Conservation (phyloP, 306 rosid genomes). For the Heteromeles arbutifolia region DNA sequence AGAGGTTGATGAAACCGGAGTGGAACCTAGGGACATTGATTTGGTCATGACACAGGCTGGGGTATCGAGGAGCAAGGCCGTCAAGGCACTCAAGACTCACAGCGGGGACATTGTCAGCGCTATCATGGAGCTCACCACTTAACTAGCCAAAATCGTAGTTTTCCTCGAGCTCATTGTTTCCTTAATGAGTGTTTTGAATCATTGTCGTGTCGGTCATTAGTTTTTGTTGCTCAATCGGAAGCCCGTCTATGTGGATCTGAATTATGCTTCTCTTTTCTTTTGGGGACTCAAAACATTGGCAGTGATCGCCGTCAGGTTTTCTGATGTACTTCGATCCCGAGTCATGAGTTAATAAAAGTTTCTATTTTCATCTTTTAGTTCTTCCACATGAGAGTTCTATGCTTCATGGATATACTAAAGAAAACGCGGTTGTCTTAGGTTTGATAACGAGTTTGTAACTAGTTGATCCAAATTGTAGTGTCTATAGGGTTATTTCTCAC, state of each 20-base stretch:
- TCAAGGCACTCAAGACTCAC: slow-evolving; percentile 79
- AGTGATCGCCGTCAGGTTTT: too few relatives aligned
- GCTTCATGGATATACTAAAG: too few relatives aligned
- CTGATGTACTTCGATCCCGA: too few relatives aligned
- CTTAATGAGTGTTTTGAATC: slow-evolving; percentile 18
- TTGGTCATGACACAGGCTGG: slow-evolving; percentile 93
- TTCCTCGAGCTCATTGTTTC: background rate
- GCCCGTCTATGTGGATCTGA: slow-evolving; percentile 16
- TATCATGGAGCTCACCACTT: slow-evolving; percentile 87
- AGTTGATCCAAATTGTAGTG: background rate
- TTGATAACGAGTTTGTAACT: too few relatives aligned
- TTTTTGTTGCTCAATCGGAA: slow-evolving; percentile 16
- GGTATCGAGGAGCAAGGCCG: slow-evolving; percentile 80
- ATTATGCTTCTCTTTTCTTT: slow-evolving; percentile 23
- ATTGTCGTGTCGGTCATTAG: slow-evolving; percentile 1
- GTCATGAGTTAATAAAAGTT: too few relatives aligned
- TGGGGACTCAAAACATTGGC: slow-evolving; percentile 12
- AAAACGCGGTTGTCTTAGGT: too few relatives aligned
- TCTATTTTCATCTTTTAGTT: background rate
- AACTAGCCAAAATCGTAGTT: background rate
- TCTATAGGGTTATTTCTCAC: background rate
- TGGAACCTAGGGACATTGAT: slow-evolving; percentile 75
- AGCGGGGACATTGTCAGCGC: slow-evolving; percentile 83
- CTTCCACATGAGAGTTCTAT: background rate
- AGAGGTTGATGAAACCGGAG: slow-evolving; percentile 66